phyloP scores from a whole-genome alignment of 129 eudicot species.

The Smallanthus sonchifolius region DNA sequence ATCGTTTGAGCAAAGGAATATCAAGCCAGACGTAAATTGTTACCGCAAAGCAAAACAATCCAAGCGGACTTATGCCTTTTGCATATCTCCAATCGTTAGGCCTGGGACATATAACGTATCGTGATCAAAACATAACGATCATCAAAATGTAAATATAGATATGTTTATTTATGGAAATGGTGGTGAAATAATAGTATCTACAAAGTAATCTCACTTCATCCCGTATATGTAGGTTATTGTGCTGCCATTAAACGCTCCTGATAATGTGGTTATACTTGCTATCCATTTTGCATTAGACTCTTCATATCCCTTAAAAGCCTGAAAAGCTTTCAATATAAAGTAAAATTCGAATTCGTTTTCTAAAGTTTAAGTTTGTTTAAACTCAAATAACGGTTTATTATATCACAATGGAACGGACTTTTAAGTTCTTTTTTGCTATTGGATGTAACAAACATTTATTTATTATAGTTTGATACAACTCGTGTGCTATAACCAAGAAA shows the following conservation, averaged over 20 bases:
- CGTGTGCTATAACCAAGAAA: background rate
- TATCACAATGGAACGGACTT: background rate
- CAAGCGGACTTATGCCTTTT: constrained; percentile 54
- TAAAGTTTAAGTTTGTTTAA: too few relatives aligned
- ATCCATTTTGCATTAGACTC: constrained; percentile 67
- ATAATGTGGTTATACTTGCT: constrained; percentile 59
- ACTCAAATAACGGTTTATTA: background rate
- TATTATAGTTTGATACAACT: too few relatives aligned
- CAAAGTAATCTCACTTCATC: constrained; percentile 49
- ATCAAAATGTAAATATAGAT: constrained; percentile 12
- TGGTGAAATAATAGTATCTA: background rate
- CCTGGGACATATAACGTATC: constrained; percentile 28
- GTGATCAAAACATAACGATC: background rate
- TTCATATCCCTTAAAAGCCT: constrained; percentile 72
- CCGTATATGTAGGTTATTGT: constrained; percentile 74
- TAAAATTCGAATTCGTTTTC: too few relatives aligned
- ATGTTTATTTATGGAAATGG: background rate
- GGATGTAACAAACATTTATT: background rate
- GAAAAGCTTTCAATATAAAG: constrained; percentile 11
- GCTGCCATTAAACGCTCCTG: constrained; percentile 86
- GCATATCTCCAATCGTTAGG: constrained; percentile 61
- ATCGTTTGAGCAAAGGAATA: constrained; percentile 52
- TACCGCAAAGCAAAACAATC: constrained; percentile 50
- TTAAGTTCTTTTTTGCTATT: background rate
- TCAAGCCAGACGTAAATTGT: constrained; percentile 71